Conservation (phyloP, 192 early-diverging fungal species). For the Umbelopsis sp. region DNA sequence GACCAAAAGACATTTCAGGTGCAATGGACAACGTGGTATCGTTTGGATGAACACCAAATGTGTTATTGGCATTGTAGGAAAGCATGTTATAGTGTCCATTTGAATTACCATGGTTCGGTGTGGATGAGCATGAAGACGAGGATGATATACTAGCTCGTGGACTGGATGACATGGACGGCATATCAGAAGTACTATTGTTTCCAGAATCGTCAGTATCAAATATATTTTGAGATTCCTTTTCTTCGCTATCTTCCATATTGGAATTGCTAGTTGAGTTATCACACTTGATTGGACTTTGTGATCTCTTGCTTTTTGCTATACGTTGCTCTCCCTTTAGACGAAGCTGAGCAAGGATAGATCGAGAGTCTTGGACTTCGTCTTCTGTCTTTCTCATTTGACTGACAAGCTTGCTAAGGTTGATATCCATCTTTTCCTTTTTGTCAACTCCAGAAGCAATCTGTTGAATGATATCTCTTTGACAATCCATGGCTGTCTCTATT, state of each 20-base stretch:
- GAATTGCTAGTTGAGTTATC: background rate
- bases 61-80: background rate
- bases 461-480: constrained; percentile 18
- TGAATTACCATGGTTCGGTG: background rate
- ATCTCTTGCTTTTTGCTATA: constrained; percentile 26
- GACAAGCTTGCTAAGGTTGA: background rate
- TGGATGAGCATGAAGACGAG: constrained; percentile 1
- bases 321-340: constrained; percentile 36
- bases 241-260: background rate
- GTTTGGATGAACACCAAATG: background rate
- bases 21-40: background rate
- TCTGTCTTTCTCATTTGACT: constrained; percentile 30
- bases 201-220: background rate
- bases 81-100: background rate
- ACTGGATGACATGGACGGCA: constrained; percentile 15
- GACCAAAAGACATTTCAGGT: constrained; percentile 11
- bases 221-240: background rate
- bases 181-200: background rate
- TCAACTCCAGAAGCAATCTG: constrained; percentile 20
- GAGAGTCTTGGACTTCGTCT: constrained; percentile 40
- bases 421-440: constrained; percentile 5
- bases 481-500: constrained; percentile 33
- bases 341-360: constrained; percentile 37
- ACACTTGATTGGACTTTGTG: background rate
- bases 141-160: background rate